Evolutionary conservation across 2,329 filamentous ascomycete species (phyloP).

Genomic region (Ceratocystis papillata): DNA sequence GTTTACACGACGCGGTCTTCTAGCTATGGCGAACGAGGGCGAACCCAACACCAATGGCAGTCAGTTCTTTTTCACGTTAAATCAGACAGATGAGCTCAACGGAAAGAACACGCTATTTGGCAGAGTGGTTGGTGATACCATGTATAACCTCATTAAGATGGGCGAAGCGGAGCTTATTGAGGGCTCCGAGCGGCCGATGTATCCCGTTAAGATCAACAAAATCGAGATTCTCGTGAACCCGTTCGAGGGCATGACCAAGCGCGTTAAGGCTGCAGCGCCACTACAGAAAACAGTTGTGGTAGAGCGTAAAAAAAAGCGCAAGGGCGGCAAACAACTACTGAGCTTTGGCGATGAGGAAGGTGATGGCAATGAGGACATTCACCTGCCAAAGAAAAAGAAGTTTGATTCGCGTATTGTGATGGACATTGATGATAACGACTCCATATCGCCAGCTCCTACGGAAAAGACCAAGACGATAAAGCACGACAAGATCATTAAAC

Average conservation of each 20-base stretch:
- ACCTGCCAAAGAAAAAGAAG: slow-evolving; percentile 62
- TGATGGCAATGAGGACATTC: slow-evolving; percentile 42
- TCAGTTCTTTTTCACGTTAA: slow-evolving; percentile 94
- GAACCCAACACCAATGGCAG: slow-evolving; percentile 71
- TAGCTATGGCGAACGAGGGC: slow-evolving; percentile 94
- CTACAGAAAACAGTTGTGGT: slow-evolving; percentile 34
- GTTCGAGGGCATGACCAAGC: slow-evolving; percentile 69
- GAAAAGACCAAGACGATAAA: slow-evolving; percentile 19
- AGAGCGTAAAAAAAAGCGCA: slow-evolving; percentile 55
- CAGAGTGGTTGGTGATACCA: slow-evolving; percentile 80
- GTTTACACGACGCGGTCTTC: slow-evolving; percentile 77
- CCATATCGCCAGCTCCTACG: slow-evolving; percentile 15
- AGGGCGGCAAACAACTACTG: slow-evolving; percentile 62
- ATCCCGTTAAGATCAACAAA: slow-evolving; percentile 66
- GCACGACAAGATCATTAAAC: not conserved
- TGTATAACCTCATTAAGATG: slow-evolving; percentile 92
- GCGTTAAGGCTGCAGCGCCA: slow-evolving; percentile 39
- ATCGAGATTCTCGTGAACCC: slow-evolving; percentile 72
- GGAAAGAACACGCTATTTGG: slow-evolving; percentile 92
- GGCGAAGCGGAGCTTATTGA: slow-evolving; percentile 74
- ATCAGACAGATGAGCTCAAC: slow-evolving; percentile 71
- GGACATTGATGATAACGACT: slow-evolving; percentile 35
- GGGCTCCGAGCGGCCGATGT: slow-evolving; percentile 70
- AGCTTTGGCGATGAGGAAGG: slow-evolving; percentile 68
- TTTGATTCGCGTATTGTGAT: slow-evolving; percentile 67